These are phyloP conservation scores for Singerocomus rubriflavus DNA, from an alignment of 1,284 basidiomycete species.

Conservation along the genomic window DNA sequence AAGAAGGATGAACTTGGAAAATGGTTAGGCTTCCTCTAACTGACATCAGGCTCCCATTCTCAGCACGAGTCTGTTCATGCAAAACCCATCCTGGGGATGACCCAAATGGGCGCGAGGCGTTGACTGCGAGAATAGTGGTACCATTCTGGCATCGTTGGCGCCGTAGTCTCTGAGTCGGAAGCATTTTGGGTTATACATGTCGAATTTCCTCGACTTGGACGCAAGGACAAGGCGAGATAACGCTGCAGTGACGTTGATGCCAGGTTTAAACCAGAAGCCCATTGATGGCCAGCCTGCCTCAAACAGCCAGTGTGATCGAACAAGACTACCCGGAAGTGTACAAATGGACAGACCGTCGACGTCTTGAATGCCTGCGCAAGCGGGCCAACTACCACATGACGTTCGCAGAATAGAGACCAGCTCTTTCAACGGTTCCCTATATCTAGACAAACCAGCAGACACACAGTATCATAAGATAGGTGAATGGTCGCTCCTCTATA, in stretches of 20 bases:
- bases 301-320: background rate
- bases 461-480: background rate
- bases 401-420: conserved; percentile 71
- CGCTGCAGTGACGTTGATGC: conserved; percentile 51
- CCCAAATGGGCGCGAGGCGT: conserved; percentile 82
- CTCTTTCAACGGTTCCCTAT: conserved; percentile 80
- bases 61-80: conserved; percentile 59
- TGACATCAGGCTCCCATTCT: conserved; percentile 52
- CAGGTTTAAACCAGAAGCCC: conserved; percentile 70
- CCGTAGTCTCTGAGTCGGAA: background rate
- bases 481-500: background rate
- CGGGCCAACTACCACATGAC: conserved; percentile 71
- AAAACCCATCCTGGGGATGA: conserved; percentile 78
- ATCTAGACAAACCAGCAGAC: conserved; percentile 45
- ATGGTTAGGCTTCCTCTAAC: conserved; percentile 55
- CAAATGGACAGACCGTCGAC: conserved; percentile 22
- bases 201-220: conserved; percentile 51
- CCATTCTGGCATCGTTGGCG: conserved; percentile 64
- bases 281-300: conserved; percentile 71
- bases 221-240: conserved; percentile 50
- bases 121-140: conserved; percentile 72
- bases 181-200: conserved; percentile 52
- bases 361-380: conserved; percentile 19
- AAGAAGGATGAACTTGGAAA: background rate
- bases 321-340: background rate